Base-by-base conservation (phyloP, 352 stramenopile species). In the Thraustochytrium sp. region DNA sequence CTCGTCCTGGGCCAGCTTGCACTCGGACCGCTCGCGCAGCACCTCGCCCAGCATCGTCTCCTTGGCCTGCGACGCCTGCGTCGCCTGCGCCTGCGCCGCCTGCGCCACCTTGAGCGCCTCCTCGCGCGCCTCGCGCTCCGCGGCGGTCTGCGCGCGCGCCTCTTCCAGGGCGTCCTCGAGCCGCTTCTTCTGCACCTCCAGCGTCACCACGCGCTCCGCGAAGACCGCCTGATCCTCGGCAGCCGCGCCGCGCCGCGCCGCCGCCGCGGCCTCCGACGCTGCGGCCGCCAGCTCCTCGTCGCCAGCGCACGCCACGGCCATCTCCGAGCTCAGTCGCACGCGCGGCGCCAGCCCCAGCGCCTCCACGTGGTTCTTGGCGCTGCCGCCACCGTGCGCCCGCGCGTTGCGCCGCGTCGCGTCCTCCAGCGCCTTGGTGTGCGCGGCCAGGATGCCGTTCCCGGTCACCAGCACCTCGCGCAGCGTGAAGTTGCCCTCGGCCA, bases 171-270 rank as follows among this genome's bases (percentile, higher is more conserved):
- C 31, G 23, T 77, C 65, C 37, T 55, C n/a, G 1, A 77, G 34
- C 26, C 37, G 13, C 46, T 77, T 77, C 5, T 55, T 36, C 5
- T 77, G 42, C 0, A 72, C 53, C 18, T 80, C 68, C 11, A 80
- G 53, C 68, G 76, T 42, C 26, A 80, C 68, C 8, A 80, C 68
- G 21, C 68, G 68, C 36, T 80, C 68, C 13, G 68, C 68, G 26
- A 80, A 80, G 21, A 64, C 68, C 9, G 18, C n/a, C 9, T 53
- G 31, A 8, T 80, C 68, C 68, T 80, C 48, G 4, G 1, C 46
- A 34, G 9, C 68, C 13, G 76, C 53, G 11, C 63, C 68, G 37
- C 26, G 23, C 16, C 23, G 18, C 31, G 76, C 8, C 51, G 26
- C n/a, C 21, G 3, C 18, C 1, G 31, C 51, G 5, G 53, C 48